phyloP scores from a whole-genome alignment of 371 early-diverging fungal genomes.

The Syncephalastrum monosporum region DNA sequence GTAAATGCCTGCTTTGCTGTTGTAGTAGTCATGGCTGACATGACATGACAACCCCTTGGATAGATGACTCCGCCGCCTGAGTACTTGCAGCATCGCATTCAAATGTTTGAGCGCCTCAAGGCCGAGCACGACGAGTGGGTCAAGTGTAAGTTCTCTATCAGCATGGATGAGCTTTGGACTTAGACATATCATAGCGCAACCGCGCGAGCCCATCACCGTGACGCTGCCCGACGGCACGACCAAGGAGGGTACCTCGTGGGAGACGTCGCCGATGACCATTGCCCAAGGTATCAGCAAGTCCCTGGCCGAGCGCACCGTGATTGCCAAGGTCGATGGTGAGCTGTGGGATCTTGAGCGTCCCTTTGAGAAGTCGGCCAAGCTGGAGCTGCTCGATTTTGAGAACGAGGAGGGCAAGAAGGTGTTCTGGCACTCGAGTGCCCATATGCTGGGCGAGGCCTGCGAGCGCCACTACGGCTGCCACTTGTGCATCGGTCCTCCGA shows the following conservation, averaged over 20 bases:
- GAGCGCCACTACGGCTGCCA: constrained; percentile 96
- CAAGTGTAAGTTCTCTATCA: constrained; percentile 61
- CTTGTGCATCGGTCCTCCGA: constrained; percentile 98
- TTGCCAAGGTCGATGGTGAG: constrained; percentile 94
- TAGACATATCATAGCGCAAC: constrained; percentile 56
- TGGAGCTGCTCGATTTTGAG: constrained; percentile 97
- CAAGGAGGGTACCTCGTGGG: constrained; percentile 91
- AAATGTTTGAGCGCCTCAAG: constrained; percentile 89
- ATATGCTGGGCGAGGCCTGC: constrained; percentile 98
- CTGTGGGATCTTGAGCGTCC: constrained; percentile 95
- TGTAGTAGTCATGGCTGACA: constrained; percentile 2
- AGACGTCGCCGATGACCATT: constrained; percentile 96
- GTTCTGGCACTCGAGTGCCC: constrained; percentile 99
- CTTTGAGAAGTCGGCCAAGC: constrained; percentile 74
- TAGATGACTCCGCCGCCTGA: constrained; percentile 74
- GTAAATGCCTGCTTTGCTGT: constrained; percentile 23
- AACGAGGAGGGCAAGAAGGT: constrained; percentile 92
- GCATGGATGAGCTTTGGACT: neutral
- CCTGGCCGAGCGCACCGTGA: constrained; percentile 88
- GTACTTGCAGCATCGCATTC: constrained; percentile 85
- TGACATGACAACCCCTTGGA: neutral
- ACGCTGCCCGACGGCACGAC: constrained; percentile 88
- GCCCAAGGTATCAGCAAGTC: constrained; percentile 88
- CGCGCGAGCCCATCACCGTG: constrained; percentile 84
- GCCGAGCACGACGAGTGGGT: constrained; percentile 74